A percentile compares a stretch with the other conserved stretches of the same genome.
phyloP scores from a whole-genome alignment of 805 yeast species.

The Cyberlindnera euphorbiae region DNA sequence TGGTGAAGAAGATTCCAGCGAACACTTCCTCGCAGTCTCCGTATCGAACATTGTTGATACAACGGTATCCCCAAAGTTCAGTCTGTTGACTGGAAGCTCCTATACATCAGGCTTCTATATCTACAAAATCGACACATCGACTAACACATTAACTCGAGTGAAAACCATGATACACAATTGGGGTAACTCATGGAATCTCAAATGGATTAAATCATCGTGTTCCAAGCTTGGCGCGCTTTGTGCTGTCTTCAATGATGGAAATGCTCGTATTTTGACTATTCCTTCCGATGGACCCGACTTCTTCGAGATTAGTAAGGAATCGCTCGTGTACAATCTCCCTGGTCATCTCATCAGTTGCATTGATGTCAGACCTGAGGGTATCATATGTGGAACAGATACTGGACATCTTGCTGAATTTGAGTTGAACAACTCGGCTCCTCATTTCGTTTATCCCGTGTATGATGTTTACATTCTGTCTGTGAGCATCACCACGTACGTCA shows the following conservation, averaged over 20 bases:
- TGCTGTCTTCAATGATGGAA: constrained; percentile 55
- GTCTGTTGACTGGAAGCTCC: constrained; percentile 24
- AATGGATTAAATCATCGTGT: constrained; percentile 34
- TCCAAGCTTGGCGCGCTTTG: constrained; percentile 43
- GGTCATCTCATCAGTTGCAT: constrained; percentile 38
- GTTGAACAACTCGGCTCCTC: constrained; percentile 28
- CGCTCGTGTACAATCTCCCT: constrained; percentile 25
- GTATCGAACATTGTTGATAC: constrained; percentile 34
- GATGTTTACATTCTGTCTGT: constrained; percentile 34
- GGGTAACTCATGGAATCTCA: constrained; percentile 41
- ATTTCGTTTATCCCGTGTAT: constrained; percentile 34
- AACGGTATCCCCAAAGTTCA: constrained; percentile 26
- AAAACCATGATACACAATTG: constrained; percentile 33
- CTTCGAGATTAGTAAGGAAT: constrained; percentile 20
- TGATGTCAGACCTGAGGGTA: constrained; percentile 38
- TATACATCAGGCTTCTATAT: constrained; percentile 41
- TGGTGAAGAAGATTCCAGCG: constrained; percentile 17
- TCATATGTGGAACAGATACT: constrained; percentile 53
- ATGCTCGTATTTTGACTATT: constrained; percentile 43
- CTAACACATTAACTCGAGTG: constrained; percentile 26
- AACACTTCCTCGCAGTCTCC: constrained; percentile 47
- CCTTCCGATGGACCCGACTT: constrained; percentile 13
- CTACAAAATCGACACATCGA: constrained; percentile 33
- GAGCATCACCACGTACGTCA: constrained; percentile 31
- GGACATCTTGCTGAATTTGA: constrained; percentile 57